Evolutionary conservation across 345 rosid genomes (phyloP).

Genomic region (Xanthoceras sorbifolium): DNA sequence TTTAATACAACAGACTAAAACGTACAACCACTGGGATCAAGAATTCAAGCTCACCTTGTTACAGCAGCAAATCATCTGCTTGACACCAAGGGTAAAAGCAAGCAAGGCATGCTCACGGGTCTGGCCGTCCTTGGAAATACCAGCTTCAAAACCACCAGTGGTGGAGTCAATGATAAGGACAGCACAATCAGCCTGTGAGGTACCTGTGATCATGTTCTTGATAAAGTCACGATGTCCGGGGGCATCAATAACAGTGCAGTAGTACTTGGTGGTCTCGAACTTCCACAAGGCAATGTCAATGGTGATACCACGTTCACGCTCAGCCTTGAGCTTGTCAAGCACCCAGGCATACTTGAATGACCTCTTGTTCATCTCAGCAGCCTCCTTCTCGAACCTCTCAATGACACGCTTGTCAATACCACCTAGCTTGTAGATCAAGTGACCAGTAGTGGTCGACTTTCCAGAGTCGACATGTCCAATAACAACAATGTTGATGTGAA

Average conservation of each 20-base stretch:
- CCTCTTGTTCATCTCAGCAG: conserved; percentile 85
- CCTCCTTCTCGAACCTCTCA: conserved; percentile 79
- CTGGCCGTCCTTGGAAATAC: conserved; percentile 88
- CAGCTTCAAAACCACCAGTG: conserved; percentile 85
- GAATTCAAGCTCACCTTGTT: conserved; percentile 48
- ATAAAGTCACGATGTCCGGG: conserved; percentile 82
- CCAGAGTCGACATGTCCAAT: conserved; percentile 62
- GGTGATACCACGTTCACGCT: conserved; percentile 78
- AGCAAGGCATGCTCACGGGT: conserved; percentile 74
- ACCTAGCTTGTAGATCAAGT: conserved; percentile 83
- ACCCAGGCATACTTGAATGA: conserved; percentile 84
- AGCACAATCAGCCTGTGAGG: conserved; percentile 84
- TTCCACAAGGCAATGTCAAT: conserved; percentile 76
- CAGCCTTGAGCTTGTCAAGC: conserved; percentile 77
- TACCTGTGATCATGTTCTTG: conserved; percentile 83
- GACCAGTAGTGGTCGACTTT: conserved; percentile 72
- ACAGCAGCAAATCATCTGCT: conserved; percentile 74
- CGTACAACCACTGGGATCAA: neutral
- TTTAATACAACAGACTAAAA: neutral
- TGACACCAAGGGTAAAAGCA: conserved; percentile 74
- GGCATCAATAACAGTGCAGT: conserved; percentile 80
- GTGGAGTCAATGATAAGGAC: conserved; percentile 79
- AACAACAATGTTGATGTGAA: conserved; percentile 48
- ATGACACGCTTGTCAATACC: conserved; percentile 87
- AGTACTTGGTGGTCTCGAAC: conserved; percentile 72